Conservation (phyloP, 2,329 filamentous ascomycete genomes). For the Hypoxylon sp. region DNA sequence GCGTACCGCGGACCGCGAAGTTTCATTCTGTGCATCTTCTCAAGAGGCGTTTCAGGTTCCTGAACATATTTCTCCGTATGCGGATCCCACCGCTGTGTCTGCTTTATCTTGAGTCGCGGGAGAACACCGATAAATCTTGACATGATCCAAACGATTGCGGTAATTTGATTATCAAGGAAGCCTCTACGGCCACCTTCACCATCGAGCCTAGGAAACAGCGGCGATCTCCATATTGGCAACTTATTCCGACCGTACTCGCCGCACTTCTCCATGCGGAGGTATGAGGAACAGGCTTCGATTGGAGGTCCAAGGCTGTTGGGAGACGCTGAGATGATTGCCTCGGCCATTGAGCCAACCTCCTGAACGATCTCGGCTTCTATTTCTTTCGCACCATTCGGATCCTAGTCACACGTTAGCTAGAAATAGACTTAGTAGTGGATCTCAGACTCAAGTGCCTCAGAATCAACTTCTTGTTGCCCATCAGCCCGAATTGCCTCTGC, state of each 20-base stretch:
- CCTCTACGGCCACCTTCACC: slow-evolving; percentile 43
- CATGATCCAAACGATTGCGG: slow-evolving; percentile 52
- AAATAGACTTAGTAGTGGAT: neutral
- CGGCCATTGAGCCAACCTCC: slow-evolving; percentile 41
- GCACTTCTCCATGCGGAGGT: slow-evolving; percentile 48
- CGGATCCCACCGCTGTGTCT: neutral
- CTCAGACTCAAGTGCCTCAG: slow-evolving; percentile 38
- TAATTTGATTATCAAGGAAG: slow-evolving; percentile 51
- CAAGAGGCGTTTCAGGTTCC: slow-evolving; percentile 1
- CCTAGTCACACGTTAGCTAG: slow-evolving; percentile 2
- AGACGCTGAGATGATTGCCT: slow-evolving; percentile 48
- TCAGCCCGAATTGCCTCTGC: slow-evolving; percentile 41
- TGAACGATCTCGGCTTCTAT: slow-evolving; percentile 37
- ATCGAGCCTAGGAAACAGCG: slow-evolving; percentile 46
- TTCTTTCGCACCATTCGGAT: slow-evolving; percentile 23
- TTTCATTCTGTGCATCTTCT: slow-evolving; percentile 35
- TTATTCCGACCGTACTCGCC: slow-evolving; percentile 48
- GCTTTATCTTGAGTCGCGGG: slow-evolving; percentile 36
- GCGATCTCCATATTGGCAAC: slow-evolving; percentile 46
- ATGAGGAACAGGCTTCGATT: slow-evolving; percentile 44
- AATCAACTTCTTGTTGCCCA: slow-evolving; percentile 48
- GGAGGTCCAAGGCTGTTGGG: slow-evolving; percentile 51
- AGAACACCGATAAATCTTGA: slow-evolving; percentile 49
- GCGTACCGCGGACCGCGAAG: slow-evolving; percentile 47
- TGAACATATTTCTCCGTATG: slow-evolving; percentile 7